Evolutionary conservation across 495 filamentous ascomycete species (phyloP).

Genomic region (Bryoglossum gracile): DNA sequence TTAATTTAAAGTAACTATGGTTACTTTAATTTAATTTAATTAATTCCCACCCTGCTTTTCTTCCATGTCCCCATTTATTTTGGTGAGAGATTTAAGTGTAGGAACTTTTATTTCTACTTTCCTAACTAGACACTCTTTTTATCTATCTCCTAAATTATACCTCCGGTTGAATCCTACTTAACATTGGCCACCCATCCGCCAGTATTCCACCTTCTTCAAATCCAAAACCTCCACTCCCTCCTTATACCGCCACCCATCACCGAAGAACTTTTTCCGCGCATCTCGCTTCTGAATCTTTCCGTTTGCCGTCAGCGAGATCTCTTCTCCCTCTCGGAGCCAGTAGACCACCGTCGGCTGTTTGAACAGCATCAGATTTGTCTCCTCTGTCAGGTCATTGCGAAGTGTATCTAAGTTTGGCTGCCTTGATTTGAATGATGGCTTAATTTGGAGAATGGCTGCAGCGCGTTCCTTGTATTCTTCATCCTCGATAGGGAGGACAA

Average conservation of each 20-base stretch:
- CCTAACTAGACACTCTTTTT: no score
- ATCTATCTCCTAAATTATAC: not conserved
- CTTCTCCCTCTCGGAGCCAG: slow-evolving; percentile 9
- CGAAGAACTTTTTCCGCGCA: slow-evolving; percentile 4
- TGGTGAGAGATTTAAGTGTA: not conserved
- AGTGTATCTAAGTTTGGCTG: slow-evolving; percentile 4
- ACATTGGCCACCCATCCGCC: slow-evolving; percentile 14
- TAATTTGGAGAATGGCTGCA: slow-evolving; percentile 10
- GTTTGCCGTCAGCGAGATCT: slow-evolving; percentile 9
- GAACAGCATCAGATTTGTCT: slow-evolving; percentile 5
- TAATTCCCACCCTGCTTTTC: no score
- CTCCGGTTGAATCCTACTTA: not conserved
- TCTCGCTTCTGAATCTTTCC: slow-evolving; percentile 6
- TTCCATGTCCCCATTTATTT: not conserved
- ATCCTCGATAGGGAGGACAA: slow-evolving; percentile 9
- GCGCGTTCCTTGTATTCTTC: slow-evolving; percentile 8
- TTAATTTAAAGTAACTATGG: no score
- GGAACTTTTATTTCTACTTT: no score
- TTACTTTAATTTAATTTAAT: no score
- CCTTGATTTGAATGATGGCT: not conserved
- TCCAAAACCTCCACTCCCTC: slow-evolving; percentile 10
- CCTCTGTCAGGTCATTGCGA: slow-evolving; percentile 8
- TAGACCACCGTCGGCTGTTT: slow-evolving; percentile 13
- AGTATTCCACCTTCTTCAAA: slow-evolving; percentile 7
- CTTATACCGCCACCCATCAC: slow-evolving; percentile 3